A percentile compares a stretch with the other conserved stretches of the same genome.
These are phyloP conservation scores for Solanum aculeatissimum DNA, from an alignment of 305 asterid species.

Conservation along the genomic window DNA sequence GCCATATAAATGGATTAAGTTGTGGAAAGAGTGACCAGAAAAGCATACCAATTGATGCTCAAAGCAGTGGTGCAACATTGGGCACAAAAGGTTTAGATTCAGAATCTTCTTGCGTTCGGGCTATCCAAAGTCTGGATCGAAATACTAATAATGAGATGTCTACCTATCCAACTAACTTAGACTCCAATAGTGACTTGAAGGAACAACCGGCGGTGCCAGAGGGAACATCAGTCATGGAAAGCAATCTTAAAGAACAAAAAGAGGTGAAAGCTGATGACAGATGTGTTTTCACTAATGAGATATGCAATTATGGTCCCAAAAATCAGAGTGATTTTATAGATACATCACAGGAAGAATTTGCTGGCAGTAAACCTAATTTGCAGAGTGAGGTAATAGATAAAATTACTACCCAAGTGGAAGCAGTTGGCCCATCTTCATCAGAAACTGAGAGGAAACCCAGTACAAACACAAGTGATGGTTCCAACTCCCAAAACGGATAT, in stretches of 20 bases:
- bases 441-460: slow-evolving; percentile 28
- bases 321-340: slow-evolving; percentile 22
- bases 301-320: slow-evolving; percentile 23
- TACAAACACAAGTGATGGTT: slow-evolving; percentile 15
- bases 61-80: slow-evolving; percentile 16
- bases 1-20: slow-evolving; percentile 41
- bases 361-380: slow-evolving; percentile 20
- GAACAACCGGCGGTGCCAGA: slow-evolving; percentile 21
- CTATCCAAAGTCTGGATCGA: slow-evolving; percentile 25
- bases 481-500: slow-evolving; percentile 12
- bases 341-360: slow-evolving; percentile 23
- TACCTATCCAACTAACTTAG: slow-evolving; percentile 15
- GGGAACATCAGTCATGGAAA: slow-evolving; percentile 22
- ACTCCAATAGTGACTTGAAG: slow-evolving; percentile 9
- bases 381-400: slow-evolving; percentile 24
- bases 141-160: slow-evolving; percentile 25
- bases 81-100: slow-evolving; percentile 40
- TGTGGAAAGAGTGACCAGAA: slow-evolving; percentile 18
- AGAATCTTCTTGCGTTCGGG: slow-evolving; percentile 33
- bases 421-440: slow-evolving; percentile 16
- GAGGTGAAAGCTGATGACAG: slow-evolving; percentile 29
- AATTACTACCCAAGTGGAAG: slow-evolving; percentile 15
- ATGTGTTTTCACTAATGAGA: slow-evolving; percentile 18
- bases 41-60: slow-evolving; percentile 17
- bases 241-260: slow-evolving; percentile 24